Base-by-base conservation (phyloP, 2,329 filamentous ascomycete genomes). In the Trichoderma brevicompactum region DNA sequence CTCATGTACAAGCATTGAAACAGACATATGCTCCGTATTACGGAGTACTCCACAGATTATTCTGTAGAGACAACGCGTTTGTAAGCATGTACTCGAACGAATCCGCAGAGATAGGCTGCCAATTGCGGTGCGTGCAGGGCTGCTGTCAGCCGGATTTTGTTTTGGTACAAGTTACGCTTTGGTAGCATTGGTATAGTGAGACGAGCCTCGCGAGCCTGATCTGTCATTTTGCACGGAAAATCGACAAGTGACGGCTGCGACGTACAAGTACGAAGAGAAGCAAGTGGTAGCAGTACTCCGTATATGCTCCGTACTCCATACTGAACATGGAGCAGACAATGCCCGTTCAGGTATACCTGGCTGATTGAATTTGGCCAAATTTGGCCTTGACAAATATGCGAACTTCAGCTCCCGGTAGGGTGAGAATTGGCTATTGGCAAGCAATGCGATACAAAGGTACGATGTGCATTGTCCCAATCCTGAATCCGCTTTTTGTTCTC, bases 171-270 rank as follows among this genome's bases (percentile, higher is more conserved):
- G 48, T 43, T 56, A 56, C 58, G 46, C 58, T 38, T 23, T 32
- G 38, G 59, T 62, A 23, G 15, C 17, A 50, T 55, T 38, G 34
- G 17, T 15, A 55, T 19, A 64, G 52, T 58, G 52, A 66, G 63
- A 67, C 61, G 62, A 58, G 34, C 23, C 46, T 48, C 28, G 50
- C 32, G 52, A 36, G 66, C 49, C 50, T 68, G 68, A 70, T 66
- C 46, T 67, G 41, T 68, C 66, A 69, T 60, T 65, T 55, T 65
- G 66, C 41, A 13, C 19, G 40, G 28, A 48, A 48, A 64, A 52
- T 54, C 60, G 68, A 69, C 46, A 66, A 65, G 60, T 70, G 68
- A 70, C 66, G 41, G 56, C 19, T 60, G 44, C 44, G 50, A 54
- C 48, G 49, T n/a, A n/a, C 15, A 53, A 10, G 23, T 23, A 53